Evolutionary conservation across 495 filamentous ascomycete species (phyloP), one percentile per base, ranked within the genome.

Genomic region (Baudoinia panamericana): DNA sequence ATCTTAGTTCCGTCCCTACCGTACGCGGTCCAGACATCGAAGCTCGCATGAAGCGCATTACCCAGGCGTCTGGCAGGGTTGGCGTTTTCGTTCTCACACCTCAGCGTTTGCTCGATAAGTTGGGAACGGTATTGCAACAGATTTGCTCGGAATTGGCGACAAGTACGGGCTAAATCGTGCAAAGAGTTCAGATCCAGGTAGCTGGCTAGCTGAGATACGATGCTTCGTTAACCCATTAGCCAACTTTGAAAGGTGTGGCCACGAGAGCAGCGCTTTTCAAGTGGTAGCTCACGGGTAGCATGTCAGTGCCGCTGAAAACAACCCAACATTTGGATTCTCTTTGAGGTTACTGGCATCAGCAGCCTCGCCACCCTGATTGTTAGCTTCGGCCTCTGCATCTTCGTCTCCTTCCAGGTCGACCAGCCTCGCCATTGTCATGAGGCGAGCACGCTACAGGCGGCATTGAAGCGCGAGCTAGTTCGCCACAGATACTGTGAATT

Each of bases 121-220:
- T 75, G 72, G 25, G 63, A 66, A 56, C 84, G 78, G 55, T 81
- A 85, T 43, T 82, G 82, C 16, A 86, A 59, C 10, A 94, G 65
- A 47, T 77, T 80, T 26, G 63, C 71, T 46, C 78, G 79, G 44
- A 88, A 73, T 52, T 84, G 82, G 20, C 78, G 79, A 58, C 85
- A 92, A 30, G 81, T 84, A 25, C 68, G 66, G 42, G 85, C 81
- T 13, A 93, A 70, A 36, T 72, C 73, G 58, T 93, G 76, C 45
- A 93, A 73, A 12, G 81, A 78, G 58, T 87, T 93, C 12, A 92
- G 71, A 57, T 94, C 86, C 47, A 94, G 68, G 48, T 69, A 66
- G 20, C 72, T 70, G 20, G 80, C 77, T 39, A 94, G 72, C 43
- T 76, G 71, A 46, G 72, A 76, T 58, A 82, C 71, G 48, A 94